phyloP scores from a whole-genome alignment of 1,284 basidiomycete species.

The Peniophora sp. region DNA sequence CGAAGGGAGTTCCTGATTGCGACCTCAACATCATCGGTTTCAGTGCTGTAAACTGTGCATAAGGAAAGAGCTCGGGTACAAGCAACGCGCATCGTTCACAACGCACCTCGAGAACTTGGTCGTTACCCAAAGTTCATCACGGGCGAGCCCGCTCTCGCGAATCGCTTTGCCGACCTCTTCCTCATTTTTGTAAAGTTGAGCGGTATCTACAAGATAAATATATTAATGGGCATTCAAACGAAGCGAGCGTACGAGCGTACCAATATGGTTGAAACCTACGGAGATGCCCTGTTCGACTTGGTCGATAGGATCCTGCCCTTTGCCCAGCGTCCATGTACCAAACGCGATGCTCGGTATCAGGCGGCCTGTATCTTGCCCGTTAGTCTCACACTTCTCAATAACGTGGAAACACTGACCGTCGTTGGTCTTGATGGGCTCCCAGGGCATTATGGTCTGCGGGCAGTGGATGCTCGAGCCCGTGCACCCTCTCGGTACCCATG shows the following conservation, averaged over 20 bases:
- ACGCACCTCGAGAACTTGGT: conserved; percentile 37
- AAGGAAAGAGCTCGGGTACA: too few species aligned
- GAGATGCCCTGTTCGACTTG: conserved; percentile 26
- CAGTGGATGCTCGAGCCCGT: too few species aligned
- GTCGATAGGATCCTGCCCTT: conserved; percentile 30
- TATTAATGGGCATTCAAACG: not conserved
- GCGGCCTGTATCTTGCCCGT: too few species aligned
- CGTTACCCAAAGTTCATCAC: conserved; percentile 46
- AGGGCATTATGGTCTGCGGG: conserved; percentile 32
- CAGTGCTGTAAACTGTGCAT: not conserved
- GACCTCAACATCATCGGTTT: conserved; percentile 28
- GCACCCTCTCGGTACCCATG: too few species aligned
- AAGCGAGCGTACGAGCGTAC: conserved; percentile 16
- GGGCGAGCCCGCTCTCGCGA: conserved; percentile 36
- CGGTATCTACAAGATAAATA: conserved; percentile 16
- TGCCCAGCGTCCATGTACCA: conserved; percentile 43
- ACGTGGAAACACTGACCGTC: conserved; percentile 22
- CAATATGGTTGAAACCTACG: conserved; percentile 22
- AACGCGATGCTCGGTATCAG: conserved; percentile 47
- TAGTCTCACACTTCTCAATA: too few species aligned
- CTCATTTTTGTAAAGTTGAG: conserved; percentile 42
- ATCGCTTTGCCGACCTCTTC: conserved; percentile 43
- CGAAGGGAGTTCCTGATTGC: conserved; percentile 30
- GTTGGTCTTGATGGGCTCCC: conserved; percentile 37
- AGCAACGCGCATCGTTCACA: too few species aligned